Base-by-base conservation (phyloP, 2,329 filamentous ascomycete genomes). In the Lecanoromycetidae sp. region DNA sequence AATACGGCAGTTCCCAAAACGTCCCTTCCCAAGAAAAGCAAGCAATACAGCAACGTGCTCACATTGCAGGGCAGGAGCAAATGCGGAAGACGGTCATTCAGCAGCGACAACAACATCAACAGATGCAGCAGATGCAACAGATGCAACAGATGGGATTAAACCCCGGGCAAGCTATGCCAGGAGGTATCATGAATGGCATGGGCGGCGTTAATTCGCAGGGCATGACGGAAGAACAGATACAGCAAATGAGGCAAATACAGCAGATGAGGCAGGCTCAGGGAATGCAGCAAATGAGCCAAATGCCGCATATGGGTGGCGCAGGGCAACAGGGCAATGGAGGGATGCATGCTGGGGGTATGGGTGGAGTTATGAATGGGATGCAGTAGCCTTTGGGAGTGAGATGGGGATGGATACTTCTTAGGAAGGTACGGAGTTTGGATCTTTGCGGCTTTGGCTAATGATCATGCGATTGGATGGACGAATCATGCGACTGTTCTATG, bases 81-180 rank as follows among this genome's bases (percentile, higher is more conserved):
- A 29, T 39, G n/a, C 29, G 23, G 20, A n/a, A 15, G 34, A 20
- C 30, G 30, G 27, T 36, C 3, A 3, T 23, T 15, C 51, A 50
- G 38, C 33, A 48, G 22, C 45, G 60, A 35, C 62, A 65, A 15
- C 63, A 66, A 43, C 58, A 64, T 61, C 64, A 66, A 44, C 61
- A 65, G 37, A 60, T 65, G 23, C 59, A 62, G 41, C 58, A 59
- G 58, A 55, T 57, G 27, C 57, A 59, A 32, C 54, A 56, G 23
- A 56, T 58, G 32, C 58, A 58, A 41, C 47, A 40, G 5, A 45
- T 49, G 47, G 40, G 33, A n/a, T n/a, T n/a, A n/a, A n/a, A n/a
- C n/a, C n/a, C n/a, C 7, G 50, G 27, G 10, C 45, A 50, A 35
- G 38, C 33, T 25, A 37, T 32, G 19, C 27, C 34, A 17, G 48